Base-by-base conservation (phyloP, 768 basidiomycete genomes). In the Phanerochaete carnosa region DNA sequence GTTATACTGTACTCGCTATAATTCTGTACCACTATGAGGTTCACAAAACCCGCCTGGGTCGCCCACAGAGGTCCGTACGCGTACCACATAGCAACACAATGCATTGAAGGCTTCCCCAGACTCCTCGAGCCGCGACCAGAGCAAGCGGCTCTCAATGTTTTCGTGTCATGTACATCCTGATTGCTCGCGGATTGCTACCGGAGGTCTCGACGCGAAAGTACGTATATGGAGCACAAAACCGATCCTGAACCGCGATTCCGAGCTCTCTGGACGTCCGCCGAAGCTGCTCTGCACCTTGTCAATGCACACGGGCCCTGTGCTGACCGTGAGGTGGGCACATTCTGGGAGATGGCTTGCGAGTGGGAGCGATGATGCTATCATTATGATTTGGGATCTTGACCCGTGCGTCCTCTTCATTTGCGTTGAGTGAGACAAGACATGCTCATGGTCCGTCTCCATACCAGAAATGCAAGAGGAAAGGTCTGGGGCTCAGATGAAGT, bases 181-280 rank as follows among this genome's bases (percentile, higher is more conserved):
- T 69, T 92, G 92, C 63, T 94, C 93, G 22, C 85, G 96, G 19
- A 89, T 99, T 66, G 96, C 97, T n/a, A 99, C 96, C 0, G 97
- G 95, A 29, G 95, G 95, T 1, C 81, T 99, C 57, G 96, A 99
- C 73, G 90, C 93, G 43, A 95, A 95, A 78, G 87, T 99, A 62
- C 90, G 94, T 52, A 93, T 99, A 75, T 99, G 96, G 96, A 92
- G 91, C 62, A 98, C 97, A 0, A 88, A 92, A 63, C 95, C 97
- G 0, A 96, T 98, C 65, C 77, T 98, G n/a, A 87, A 87, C 63
- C 75, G 82, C 15, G 80, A 84, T 45, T 79, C 91, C 29, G 86
- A 91, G 69, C 72, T 75, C 62, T 83, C 87, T 47, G 82, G 88
- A 60, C 80, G 83, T 58, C 87, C 91, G 29, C 94, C 92, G 15